phyloP scores from a whole-genome alignment of 1,284 basidiomycete species.

The Ceraceosorus guamensis region DNA sequence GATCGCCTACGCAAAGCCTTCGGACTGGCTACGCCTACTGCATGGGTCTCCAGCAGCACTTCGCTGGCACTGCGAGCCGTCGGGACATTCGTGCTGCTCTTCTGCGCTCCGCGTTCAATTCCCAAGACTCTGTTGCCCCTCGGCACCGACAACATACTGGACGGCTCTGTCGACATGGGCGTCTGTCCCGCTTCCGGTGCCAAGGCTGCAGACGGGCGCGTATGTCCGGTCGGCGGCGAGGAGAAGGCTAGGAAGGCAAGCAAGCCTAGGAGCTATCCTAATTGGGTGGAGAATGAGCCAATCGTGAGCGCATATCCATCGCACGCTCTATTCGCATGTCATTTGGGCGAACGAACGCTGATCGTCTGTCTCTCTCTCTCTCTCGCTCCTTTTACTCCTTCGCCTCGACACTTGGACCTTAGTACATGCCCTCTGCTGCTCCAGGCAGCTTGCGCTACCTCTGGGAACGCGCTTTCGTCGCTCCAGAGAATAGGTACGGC shows the following conservation, averaged over 20 bases:
- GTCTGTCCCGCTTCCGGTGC: conserved; percentile 23
- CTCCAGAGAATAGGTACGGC: neutral
- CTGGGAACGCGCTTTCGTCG: conserved; percentile 16
- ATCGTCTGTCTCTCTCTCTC: conserved; percentile 16
- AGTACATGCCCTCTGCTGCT: conserved; percentile 10
- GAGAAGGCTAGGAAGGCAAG: neutral
- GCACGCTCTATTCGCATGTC: neutral
- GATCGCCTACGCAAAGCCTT: conserved; percentile 15
- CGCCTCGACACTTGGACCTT: conserved; percentile 10
- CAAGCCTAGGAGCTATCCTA: conserved; percentile 3
- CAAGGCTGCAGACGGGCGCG: conserved; percentile 15
- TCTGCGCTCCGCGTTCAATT: conserved; percentile 14
- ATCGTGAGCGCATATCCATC: neutral
- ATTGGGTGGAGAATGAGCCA: conserved; percentile 20
- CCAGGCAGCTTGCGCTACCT: conserved; percentile 10
- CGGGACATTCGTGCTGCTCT: conserved; percentile 10
- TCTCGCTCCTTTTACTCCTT: conserved; percentile 5
- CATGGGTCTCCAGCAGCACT: conserved; percentile 6
- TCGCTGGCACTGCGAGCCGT: conserved; percentile 10
- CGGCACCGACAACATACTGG: conserved; percentile 13
- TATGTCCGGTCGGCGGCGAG: conserved; percentile 21
- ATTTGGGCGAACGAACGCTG: conserved; percentile 16
- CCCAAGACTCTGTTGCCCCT: neutral
- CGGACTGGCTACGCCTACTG: conserved; percentile 13
- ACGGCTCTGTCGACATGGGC: neutral